Base-by-base conservation (phyloP, 768 basidiomycete genomes). In the Leucocoprinus birnbaumii region DNA sequence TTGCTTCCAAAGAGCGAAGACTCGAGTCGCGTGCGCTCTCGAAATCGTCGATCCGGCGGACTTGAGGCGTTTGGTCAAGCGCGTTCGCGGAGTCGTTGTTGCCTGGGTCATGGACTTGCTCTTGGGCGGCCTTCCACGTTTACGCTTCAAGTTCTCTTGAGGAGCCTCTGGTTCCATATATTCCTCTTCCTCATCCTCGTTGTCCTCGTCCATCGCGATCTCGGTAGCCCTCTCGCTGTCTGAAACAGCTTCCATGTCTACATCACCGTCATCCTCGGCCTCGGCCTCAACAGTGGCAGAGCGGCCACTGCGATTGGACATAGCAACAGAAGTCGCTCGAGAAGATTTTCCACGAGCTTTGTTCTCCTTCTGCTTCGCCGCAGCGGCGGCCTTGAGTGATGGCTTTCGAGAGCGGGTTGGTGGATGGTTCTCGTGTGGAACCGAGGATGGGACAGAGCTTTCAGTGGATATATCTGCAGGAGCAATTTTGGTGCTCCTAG, bases 1-100 rank as follows among this genome's bases (percentile, higher is more conserved):
- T 43, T 70, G 67, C 58, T 73, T 80, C 87, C 87, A 89, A 10
- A 85, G 63, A 8, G 86, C 88, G 60, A 87, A 84, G n/a, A 91
- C 85, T 4, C 81, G 80, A 11, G 84, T 86, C 19, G 78, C 71
- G 5, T 62, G 57, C 24, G 48, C 26, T 27, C 57, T 66, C 18
- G 58, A 53, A 24, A 63, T 65, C 9, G 62, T 62, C 18, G 72
- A 66, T 9, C 58, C 57, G 41, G 63, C 69, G 24, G 77, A 77
- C 44, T 77, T 74, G 38, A 75, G 55, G 25, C 71, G 72, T 61
- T 74, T 78, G 16, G 62, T 63, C 49, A 71, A 70, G 40, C 71
- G 72, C 18, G 67, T 67, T 19, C 58, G 51, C 9, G 71, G 63
- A 6, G 68, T 69, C 60, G 6, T 68, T 67, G 49, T 65, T 53